Evolutionary conservation across 768 basidiomycete genomes (phyloP).

Genomic region (Leccinum subgranulosum): DNA sequence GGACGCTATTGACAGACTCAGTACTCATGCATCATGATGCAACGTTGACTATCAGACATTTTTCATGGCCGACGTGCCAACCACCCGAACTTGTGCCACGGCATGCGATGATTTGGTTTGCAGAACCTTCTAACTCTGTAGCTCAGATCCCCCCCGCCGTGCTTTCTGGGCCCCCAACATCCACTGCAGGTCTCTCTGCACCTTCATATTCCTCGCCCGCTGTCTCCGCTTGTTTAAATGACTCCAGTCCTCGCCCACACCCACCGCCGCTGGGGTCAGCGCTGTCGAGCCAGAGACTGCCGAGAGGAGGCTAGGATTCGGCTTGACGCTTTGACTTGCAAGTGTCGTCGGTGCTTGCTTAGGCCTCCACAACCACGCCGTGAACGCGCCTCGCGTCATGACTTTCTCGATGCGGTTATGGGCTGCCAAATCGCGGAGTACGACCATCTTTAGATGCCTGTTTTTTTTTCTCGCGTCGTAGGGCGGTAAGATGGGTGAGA

Average conservation of each 20-base stretch:
- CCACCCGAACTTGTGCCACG: too few relatives aligned
- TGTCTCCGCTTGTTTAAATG: slow-evolving; percentile 58
- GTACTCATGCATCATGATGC: too few relatives aligned
- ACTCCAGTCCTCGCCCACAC: slow-evolving; percentile 43
- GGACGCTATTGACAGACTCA: too few relatives aligned
- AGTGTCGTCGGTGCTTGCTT: not conserved
- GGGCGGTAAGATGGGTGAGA: not conserved
- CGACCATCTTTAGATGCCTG: slow-evolving; percentile 54
- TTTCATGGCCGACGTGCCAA: too few relatives aligned
- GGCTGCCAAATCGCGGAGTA: slow-evolving; percentile 47
- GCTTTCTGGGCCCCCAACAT: slow-evolving; percentile 35
- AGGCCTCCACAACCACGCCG: slow-evolving; percentile 42
- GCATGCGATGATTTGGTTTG: too few relatives aligned
- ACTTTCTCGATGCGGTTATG: slow-evolving; percentile 43
- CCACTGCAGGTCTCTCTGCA: slow-evolving; percentile 40
- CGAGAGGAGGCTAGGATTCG: not conserved
- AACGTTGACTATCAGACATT: too few relatives aligned
- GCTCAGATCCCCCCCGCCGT: slow-evolving; percentile 4
- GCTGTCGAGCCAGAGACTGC: not conserved
- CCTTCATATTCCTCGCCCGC: slow-evolving; percentile 43
- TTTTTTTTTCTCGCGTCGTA: not conserved
- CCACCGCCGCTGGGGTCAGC: slow-evolving; percentile 27
- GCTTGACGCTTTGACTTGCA: not conserved
- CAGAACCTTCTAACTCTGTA: not conserved
- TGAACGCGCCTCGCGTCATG: slow-evolving; percentile 30